Conservation (phyloP, 179 eudicot species). For the Camellia oleifera region DNA sequence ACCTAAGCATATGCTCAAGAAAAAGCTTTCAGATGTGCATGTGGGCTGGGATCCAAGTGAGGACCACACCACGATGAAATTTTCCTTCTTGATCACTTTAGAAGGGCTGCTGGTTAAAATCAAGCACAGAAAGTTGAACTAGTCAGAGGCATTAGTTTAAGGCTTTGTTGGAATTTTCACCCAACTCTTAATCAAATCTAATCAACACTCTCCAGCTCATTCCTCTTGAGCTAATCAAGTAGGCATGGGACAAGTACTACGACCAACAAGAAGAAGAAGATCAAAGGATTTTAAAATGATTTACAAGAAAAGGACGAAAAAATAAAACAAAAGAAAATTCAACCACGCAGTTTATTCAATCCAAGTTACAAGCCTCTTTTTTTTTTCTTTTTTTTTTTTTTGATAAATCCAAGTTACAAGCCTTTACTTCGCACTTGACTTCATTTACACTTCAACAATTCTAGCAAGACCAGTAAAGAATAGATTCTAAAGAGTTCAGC, state of each 20-base stretch:
- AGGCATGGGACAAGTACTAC: not conserved
- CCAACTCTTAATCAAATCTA: not conserved
- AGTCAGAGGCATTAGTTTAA: not conserved
- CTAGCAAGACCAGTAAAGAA: not conserved
- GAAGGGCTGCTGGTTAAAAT: not conserved
- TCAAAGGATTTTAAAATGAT: not conserved
- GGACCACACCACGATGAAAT: not conserved
- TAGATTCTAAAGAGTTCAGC: not conserved
- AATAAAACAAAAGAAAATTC: no score
- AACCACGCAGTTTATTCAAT: not conserved
- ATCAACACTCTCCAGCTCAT: not conserved
- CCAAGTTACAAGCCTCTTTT: no score
- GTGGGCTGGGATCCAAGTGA: not conserved
- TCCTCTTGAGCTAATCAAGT: not conserved
- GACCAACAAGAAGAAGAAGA: not conserved
- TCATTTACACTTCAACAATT: no score
- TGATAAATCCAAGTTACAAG: not conserved
- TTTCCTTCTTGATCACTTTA: not conserved
- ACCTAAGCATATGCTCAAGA: not conserved
- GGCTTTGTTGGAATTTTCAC: not conserved
- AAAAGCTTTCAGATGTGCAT: not conserved
- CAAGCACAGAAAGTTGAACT: not conserved
- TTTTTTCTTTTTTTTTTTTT: no score
- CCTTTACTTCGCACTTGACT: not conserved
- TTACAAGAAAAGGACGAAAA: not conserved